Base-by-base conservation (phyloP, 2,329 filamentous ascomycete genomes). In the Phoma sp. region DNA sequence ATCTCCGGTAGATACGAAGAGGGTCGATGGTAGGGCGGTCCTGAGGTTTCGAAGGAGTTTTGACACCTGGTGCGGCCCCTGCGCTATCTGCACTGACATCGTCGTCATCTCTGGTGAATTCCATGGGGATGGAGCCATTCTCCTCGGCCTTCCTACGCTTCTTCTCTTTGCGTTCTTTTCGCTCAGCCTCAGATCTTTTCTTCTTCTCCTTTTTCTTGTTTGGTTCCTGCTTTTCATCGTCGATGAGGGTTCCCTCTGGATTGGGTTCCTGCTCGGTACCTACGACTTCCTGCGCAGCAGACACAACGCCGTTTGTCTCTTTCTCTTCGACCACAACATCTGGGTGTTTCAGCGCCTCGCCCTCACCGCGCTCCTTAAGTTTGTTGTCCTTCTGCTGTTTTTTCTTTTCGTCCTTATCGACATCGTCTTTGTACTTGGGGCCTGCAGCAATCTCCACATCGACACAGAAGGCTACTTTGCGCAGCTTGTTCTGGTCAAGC, bases 371-470 rank as follows among this genome's bases (percentile, higher is more conserved):
- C 66, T 91, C 89, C 32, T 82, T 80, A 13, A 84, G 44, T 60
- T 78, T 76, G 66, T 84, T 88, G 22, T 84, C 79, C 56, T 81
- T 83, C 23, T 54, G 58, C 67, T 83, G 83, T 52, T 83, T 83
- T 38, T 78, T 76, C n/a, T 74, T 68, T 49, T 78, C 59, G 70
- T 77, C 50, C 66, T 67, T 46, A 6, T 83, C 82, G 13, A 80
- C 80, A 3, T 95, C 90, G 11, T 80, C 77, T 41, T 72, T 77
- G 64, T 96, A 95, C 64, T 86, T 87, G 23, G 93, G 91, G 69
- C 91, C 87, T 0, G 92, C 91, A 3, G 93, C 93, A 68, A 99
- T 96, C 74, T 99, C 95, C 4, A 99, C 93, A 69, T 99, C 95
- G 2, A 99, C 95, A 65, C 91, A 96, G 69, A 99, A 99, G 0